Evolutionary conservation across 768 basidiomycete species (phyloP).

Genomic region (Auricularia auricula-judae): DNA sequence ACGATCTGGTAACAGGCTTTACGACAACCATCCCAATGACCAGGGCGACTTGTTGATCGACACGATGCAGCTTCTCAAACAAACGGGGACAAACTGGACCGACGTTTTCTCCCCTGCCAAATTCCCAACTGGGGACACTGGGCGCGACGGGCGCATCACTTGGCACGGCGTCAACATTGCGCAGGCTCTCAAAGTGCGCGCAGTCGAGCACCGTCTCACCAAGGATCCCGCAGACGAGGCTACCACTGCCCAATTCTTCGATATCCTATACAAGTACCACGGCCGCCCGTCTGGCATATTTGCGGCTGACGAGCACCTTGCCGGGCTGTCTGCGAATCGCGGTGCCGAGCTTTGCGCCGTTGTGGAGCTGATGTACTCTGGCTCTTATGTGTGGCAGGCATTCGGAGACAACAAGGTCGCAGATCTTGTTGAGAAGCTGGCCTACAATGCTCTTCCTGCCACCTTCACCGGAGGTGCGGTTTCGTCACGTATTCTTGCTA

Average conservation of each 20-base stretch:
- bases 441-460: slow-evolving; percentile 42
- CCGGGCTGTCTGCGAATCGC: slow-evolving; percentile 40
- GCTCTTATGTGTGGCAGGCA: slow-evolving; percentile 44
- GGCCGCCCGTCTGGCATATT: slow-evolving; percentile 45
- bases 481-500: background rate
- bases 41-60: slow-evolving; percentile 37
- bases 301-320: slow-evolving; percentile 46
- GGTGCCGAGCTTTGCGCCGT: slow-evolving; percentile 46
- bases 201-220: background rate
- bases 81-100: slow-evolving; percentile 42
- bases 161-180: slow-evolving; percentile 33
- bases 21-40: slow-evolving; percentile 40
- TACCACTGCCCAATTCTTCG: slow-evolving; percentile 28
- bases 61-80: slow-evolving; percentile 40
- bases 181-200: slow-evolving; percentile 40
- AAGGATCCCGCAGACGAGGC: background rate
- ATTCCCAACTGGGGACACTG: background rate
- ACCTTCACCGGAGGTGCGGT: slow-evolving; percentile 32
- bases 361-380: slow-evolving; percentile 19
- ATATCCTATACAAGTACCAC: slow-evolving; percentile 46
- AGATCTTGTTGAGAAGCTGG: slow-evolving; percentile 39
- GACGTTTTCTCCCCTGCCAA: slow-evolving; percentile 34
- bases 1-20: slow-evolving; percentile 22
- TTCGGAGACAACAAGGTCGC: slow-evolving; percentile 42
- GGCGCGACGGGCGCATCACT: background rate